Evolutionary conservation across 2,329 filamentous ascomycete genomes (phyloP), one percentile per base, ranked within the genome.

Genomic region (Didymosphaeria variabile): DNA sequence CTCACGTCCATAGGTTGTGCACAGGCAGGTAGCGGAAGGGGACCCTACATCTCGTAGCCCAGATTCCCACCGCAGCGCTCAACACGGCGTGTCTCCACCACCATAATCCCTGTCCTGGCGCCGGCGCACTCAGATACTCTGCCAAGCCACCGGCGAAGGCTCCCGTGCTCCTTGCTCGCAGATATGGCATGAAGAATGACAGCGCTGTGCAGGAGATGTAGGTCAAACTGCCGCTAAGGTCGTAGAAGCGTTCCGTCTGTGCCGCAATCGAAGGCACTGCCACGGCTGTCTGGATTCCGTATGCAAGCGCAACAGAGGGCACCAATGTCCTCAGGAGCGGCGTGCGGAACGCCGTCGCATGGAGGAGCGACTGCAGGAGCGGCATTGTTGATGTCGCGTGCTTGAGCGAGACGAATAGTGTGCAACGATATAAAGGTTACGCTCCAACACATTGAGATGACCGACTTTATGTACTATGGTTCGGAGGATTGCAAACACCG

Each of bases 241-340:
- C 90, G 73, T 90, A 91, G 80, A 90, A 90, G 40, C 86, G 84
- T 71, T 91, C 90, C 7, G 86, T 85, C 68, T 87, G 83, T 34
- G 81, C 79, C 29, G 83, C 64, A 62, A 90, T 86, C 6, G 87
- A 90, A 5, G 89, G 89, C 1, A 89, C 72, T 5, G 87, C 89
- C 7, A 87, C 85, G 44, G 83, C 86, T 9, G 84, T 81, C 78
- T 91, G 89, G 50, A 91, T 80, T 1, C 85, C 86, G 67, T 88
- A 88, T 1, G 88, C 88, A 10, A 89, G 84, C 6, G 84, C 84
- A 13, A 90, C 83, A 38, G 84, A 84, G 1, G 89, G 89, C 2
- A 90, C 80, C 10, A 90, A 78, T 0, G 87, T 89, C 46, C 87
- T 83, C 13, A 91, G 81, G 59, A 91, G 84, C 1, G 88, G 87